Conservation (phyloP, 2,329 filamentous ascomycete genomes). For the Chaetomium sp. region DNA sequence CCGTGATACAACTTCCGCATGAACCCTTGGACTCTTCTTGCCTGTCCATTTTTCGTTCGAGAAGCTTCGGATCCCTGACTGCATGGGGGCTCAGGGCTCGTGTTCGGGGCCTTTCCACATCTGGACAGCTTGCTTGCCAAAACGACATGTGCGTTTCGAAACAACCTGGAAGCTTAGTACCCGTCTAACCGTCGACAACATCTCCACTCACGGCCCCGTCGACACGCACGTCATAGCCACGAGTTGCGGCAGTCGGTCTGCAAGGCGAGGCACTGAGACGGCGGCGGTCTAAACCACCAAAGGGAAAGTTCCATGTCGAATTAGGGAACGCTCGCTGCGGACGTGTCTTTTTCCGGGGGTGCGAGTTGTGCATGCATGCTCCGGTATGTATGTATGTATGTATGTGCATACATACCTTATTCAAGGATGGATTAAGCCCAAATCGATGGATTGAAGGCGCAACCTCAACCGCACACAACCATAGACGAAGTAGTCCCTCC, state of each 20-base stretch:
- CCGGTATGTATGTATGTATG: no score
- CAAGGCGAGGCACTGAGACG: background rate
- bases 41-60: slow-evolving; percentile 1
- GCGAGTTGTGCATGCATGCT: background rate
- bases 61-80: slow-evolving; percentile 7
- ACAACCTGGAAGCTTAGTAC: background rate
- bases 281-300: background rate
- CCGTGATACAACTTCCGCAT: background rate
- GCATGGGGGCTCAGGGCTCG: background rate
- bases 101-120: slow-evolving; percentile 10
- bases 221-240: slow-evolving; percentile 5
- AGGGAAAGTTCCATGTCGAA: background rate
- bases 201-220: background rate
- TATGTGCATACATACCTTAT: no score
- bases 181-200: no score
- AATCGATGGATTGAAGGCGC: background rate
- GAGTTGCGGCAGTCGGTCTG: background rate
- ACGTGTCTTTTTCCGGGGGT: background rate
- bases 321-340: background rate
- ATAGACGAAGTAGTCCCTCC: no score
- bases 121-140: slow-evolving; percentile 4
- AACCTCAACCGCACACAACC: background rate
- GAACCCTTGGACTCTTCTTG: background rate
- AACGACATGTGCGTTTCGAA: slow-evolving; percentile 10
- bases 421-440: no score